Conservation (phyloP, 2,329 filamentous ascomycete species). For the Pseudocercospora ulei region DNA sequence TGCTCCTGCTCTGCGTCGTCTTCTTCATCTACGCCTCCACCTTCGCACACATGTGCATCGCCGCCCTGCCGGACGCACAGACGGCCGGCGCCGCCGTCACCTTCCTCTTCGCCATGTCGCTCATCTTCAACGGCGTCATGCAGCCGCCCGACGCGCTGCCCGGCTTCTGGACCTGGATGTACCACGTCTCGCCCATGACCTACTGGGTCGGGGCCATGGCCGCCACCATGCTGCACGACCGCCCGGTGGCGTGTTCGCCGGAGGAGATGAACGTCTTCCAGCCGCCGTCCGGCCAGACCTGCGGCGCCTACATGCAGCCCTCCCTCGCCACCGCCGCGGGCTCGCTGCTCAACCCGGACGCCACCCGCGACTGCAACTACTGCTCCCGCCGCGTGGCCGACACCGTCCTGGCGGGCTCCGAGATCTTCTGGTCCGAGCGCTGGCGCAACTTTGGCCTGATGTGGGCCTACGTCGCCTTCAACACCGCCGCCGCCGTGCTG, state of each 20-base stretch:
- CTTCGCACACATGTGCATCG: conserved; percentile 65
- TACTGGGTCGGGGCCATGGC: conserved; percentile 65
- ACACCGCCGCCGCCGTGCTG: conserved; percentile 42
- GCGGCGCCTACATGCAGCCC: conserved; percentile 35
- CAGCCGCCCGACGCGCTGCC: conserved; percentile 52
- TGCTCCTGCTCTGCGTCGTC: no score
- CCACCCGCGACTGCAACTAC: conserved; percentile 35
- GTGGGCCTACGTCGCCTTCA: conserved; percentile 47
- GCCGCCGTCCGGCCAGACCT: conserved; percentile 42
- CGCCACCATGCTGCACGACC: conserved; percentile 57
- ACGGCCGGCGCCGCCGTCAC: conserved; percentile 64
- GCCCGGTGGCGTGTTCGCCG: conserved; percentile 52
- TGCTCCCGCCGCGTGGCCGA: conserved; percentile 40
- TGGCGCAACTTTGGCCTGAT: conserved; percentile 49
- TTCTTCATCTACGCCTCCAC: no score
- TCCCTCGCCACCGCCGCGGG: conserved; percentile 34
- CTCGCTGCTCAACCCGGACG: conserved; percentile 33
- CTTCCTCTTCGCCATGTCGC: conserved; percentile 57
- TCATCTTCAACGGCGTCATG: conserved; percentile 61
- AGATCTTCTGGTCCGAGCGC: conserved; percentile 38
- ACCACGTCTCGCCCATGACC: conserved; percentile 66
- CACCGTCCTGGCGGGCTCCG: conserved; percentile 37
- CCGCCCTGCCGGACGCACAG: conserved; percentile 61
- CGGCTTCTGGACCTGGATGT: conserved; percentile 71
- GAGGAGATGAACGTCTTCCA: conserved; percentile 61